phyloP scores from a whole-genome alignment of 140 eudicot genomes.

The Senecio squalidus region DNA sequence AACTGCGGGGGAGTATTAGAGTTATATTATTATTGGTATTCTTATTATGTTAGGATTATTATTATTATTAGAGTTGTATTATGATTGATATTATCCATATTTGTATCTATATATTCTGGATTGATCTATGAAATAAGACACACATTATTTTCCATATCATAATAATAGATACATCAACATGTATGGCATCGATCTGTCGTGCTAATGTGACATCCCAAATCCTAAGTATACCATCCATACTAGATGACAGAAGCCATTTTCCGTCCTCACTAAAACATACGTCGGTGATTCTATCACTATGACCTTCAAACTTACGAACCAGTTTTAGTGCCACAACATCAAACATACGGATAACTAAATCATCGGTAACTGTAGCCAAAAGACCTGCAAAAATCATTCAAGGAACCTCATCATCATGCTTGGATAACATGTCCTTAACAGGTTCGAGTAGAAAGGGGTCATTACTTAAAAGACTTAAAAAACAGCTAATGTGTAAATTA shows the following conservation, averaged over 20 bases:
- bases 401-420: background rate
- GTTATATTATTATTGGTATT: too few species aligned
- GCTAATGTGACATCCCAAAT: constrained; percentile 94
- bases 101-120: too few species aligned
- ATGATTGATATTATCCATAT: too few species aligned
- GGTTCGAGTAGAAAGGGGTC: too few species aligned
- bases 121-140: too few species aligned
- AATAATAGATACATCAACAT: constrained; percentile 74
- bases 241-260: constrained; percentile 91
- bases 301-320: constrained; percentile 95
- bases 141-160: too few species aligned
- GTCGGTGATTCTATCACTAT: constrained; percentile 77
- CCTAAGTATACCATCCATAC: constrained; percentile 98
- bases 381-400: constrained; percentile 56
- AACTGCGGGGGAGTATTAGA: too few species aligned
- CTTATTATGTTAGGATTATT: too few species aligned
- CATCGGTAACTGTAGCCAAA: constrained; percentile 87
- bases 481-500: too few species aligned
- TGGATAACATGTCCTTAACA: too few species aligned
- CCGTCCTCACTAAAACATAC: constrained; percentile 97
- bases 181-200: constrained; percentile 86
- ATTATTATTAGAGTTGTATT: too few species aligned
- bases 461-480: too few species aligned
- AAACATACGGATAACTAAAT: constrained; percentile 80
- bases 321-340: constrained; percentile 79